A percentile compares a stretch with the other conserved stretches of the same genome.
phyloP scores from a whole-genome alignment of 345 rosid species.

The Microthlaspi erraticum region DNA sequence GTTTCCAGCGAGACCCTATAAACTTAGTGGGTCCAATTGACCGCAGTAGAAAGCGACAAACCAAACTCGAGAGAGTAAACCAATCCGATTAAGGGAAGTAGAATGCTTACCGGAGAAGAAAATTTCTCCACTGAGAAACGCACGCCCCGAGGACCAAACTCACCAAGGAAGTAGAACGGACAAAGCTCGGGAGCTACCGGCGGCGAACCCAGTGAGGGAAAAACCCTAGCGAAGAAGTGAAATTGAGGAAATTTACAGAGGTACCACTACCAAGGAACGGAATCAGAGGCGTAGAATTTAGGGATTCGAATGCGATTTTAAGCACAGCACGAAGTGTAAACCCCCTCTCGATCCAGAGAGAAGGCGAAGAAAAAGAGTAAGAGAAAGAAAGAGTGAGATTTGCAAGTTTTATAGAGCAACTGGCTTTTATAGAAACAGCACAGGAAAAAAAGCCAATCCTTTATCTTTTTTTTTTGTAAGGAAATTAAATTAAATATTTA shows the following conservation, averaged over 20 bases:
- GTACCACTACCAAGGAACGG: not conserved
- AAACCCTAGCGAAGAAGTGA: slow-evolving; percentile 26
- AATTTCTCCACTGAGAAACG: slow-evolving; percentile 8
- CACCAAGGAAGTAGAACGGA: slow-evolving; percentile 23
- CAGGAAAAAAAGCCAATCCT: not conserved
- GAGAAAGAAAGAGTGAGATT: slow-evolving; percentile 23
- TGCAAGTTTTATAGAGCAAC: slow-evolving; percentile 24
- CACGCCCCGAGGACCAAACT: not conserved
- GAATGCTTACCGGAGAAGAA: slow-evolving; percentile 33
- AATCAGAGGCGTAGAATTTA: not conserved
- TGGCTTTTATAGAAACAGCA: not conserved
- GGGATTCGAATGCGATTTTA: not conserved
- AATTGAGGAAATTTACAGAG: slow-evolving; percentile 12
- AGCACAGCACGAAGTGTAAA: slow-evolving; percentile 5
- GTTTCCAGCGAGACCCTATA: slow-evolving; percentile 34
- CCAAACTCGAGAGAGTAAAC: slow-evolving; percentile 7
- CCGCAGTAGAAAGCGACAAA: slow-evolving; percentile 8
- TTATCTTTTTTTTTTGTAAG: not conserved
- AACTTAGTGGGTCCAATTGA: slow-evolving; percentile 24
- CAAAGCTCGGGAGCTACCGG: slow-evolving; percentile 17
- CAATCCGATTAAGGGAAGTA: slow-evolving; percentile 17
- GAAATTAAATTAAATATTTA: not conserved
- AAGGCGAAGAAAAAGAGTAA: not conserved
- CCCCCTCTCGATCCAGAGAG: slow-evolving; percentile 28
- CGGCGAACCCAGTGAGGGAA: slow-evolving; percentile 24